Evolutionary conservation across 176 grass and related monocot genomes (phyloP), one percentile per base, ranked within the genome.

Genomic region (Pontederia crassipes): DNA sequence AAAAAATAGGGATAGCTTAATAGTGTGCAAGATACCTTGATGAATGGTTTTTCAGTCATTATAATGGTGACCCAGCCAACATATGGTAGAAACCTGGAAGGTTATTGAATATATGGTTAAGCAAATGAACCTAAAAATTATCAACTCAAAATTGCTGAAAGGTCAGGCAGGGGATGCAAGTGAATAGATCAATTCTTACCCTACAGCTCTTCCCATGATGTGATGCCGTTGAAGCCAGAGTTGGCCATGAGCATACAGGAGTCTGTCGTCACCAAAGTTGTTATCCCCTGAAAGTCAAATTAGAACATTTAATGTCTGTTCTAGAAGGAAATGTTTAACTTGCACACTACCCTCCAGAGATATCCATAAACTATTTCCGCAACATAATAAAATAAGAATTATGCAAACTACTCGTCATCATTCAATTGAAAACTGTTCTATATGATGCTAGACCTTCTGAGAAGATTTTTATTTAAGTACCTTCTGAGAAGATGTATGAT

Each of bases 151-250:
- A 68, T 65, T 40, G 32, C 32, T 40, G 28, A 54, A 16, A 62
- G 4, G 4, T 7, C 8, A 17, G 4, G 17, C 17, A 48, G 15
- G 17, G 17, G 56, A 58, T 27, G 12, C 15, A 18, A 17, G 1
- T 12, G 51, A 68, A n/a, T 45, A 55, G 3, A 68, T 27, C 20
- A 11, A 62, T 54, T 62, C 76, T 72, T 49, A 95, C 82, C 90
- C 90, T 50, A 84, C 75, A 74, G 86, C 86, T 27, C 80, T 67
- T 15, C 86, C 83, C 77, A 90, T 79, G 48, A 95, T 87, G 72
- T 95, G 90, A 65, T 84, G 90, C 51, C 72, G 74, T 71, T 84
- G 75, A 76, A 95, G 80, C 90, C 86, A 84, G 61, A 77, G 75
- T 62, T 95, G 86, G 10, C 90, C 80, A 2, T 63, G 74, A 45